Base-by-base conservation (phyloP, 23 red algal genomes). In the Gracilaria gracilis region DNA sequence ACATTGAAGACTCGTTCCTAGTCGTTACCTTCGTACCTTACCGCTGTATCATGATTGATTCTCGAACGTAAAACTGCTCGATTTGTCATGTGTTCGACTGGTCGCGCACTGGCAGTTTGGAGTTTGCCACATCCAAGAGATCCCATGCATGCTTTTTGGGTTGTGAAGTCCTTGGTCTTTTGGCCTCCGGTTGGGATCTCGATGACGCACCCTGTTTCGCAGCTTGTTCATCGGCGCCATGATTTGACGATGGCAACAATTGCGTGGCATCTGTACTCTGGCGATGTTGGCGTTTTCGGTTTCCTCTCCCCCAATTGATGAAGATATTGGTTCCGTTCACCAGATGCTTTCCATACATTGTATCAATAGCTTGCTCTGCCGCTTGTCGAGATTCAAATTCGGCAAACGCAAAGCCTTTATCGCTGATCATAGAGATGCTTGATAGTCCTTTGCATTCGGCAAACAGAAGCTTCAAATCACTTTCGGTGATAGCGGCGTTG, bases 221-320 rank as follows among this genome's bases (percentile, higher is more conserved):
- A 19, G 31, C 31, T 37, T 69, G 16, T 24, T 36, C 16, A 15
- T 17, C 8, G 13, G 32, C 9, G 64, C 33, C 64, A 1, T 62
- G 1, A 37, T 69, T 32, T 38, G 32, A 31, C 0, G 64, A 28
- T 2, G 64, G 4, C 0, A 32, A 69, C 16, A 37, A 32, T 7
- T 24, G 64, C 0, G 4, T 34, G 14, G 15, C 64, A 17, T 69
- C 31, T 28, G 16, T 69, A 17, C 64, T 69, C 16, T 69, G 64
- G 9, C 37, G 31, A 37, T 36, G 64, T 37, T 34, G 33, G 7
- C 81, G 59, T 36, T 85, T 85, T 34, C 55, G 59, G 27, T 69
- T 88, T 34, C 84, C 84, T 23, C 71, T 44, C 4, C 84, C 84
- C 84, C 84, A 88, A 51, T 75, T 88, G 31, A 88, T 61, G 51